Conservation (phyloP, 108 stramenopile species). For the Chaetoceros tenuissimus region DNA sequence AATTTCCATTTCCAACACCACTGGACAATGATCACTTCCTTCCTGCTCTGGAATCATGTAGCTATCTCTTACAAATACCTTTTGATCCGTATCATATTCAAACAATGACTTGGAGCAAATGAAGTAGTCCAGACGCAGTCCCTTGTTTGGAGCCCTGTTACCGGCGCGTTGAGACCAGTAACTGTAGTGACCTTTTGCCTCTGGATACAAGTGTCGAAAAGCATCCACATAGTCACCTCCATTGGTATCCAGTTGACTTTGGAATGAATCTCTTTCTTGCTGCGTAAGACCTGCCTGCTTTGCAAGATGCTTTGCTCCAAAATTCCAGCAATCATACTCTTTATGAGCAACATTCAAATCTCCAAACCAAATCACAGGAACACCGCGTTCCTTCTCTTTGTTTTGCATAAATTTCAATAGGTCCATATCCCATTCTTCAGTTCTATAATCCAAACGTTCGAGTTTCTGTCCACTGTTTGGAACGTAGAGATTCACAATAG, state of each 20-base stretch:
- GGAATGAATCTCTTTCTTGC: slow-evolving; percentile 80
- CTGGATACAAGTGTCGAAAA: slow-evolving; percentile 77
- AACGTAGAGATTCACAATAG: slow-evolving; percentile 88
- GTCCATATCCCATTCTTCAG: slow-evolving; percentile 87
- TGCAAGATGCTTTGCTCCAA: slow-evolving; percentile 83
- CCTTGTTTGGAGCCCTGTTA: slow-evolving; percentile 87
- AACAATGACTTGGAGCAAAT: slow-evolving; percentile 61
- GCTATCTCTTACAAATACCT: slow-evolving; percentile 64
- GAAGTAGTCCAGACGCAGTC: slow-evolving; percentile 88
- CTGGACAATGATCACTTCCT: slow-evolving; percentile 84
- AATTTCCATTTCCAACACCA: slow-evolving; percentile 71
- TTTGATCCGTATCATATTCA: slow-evolving; percentile 20
- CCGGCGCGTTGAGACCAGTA: slow-evolving; percentile 88
- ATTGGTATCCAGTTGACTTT: slow-evolving; percentile 38
- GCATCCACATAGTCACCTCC: slow-evolving; percentile 73
- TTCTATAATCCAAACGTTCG: slow-evolving; percentile 89
- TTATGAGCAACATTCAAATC: slow-evolving; percentile 91
- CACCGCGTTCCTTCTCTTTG: slow-evolving; percentile 42
- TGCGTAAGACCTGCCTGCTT: slow-evolving; percentile 86
- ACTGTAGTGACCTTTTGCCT: slow-evolving; percentile 73
- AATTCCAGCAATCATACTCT: slow-evolving; percentile 84
- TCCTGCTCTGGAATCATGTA: slow-evolving; percentile 64
- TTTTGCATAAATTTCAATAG: slow-evolving; percentile 62
- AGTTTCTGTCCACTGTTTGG: slow-evolving; percentile 97
- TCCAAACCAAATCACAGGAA: slow-evolving; percentile 86